phyloP scores from a whole-genome alignment of 768 basidiomycete genomes.

The Pleurotus tuber-regium region DNA sequence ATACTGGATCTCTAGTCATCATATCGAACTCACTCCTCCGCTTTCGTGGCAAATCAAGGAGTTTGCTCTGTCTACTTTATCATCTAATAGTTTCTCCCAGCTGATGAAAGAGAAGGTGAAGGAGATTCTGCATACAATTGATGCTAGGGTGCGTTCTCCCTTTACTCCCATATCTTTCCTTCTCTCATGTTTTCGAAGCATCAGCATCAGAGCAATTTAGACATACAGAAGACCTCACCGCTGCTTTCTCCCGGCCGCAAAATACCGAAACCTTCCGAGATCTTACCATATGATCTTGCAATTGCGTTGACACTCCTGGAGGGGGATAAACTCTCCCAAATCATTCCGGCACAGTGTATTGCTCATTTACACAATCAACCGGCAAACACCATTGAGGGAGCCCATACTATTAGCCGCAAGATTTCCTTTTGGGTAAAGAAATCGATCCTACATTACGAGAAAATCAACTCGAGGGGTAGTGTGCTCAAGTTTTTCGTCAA shows the following conservation, averaged over 20 bases:
- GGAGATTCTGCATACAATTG: constrained; percentile 28
- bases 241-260: constrained; percentile 22
- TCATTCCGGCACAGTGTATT: constrained; percentile 41
- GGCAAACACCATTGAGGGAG: constrained; percentile 31
- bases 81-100: constrained; percentile 15
- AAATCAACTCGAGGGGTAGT: constrained; percentile 32
- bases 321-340: constrained; percentile 35
- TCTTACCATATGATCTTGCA: constrained; percentile 39
- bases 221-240: neutral
- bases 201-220: neutral
- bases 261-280: constrained; percentile 27
- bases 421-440: constrained; percentile 39
- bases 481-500: constrained; percentile 44
- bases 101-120: constrained; percentile 30
- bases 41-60: constrained; percentile 33
- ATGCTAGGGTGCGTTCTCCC: constrained; percentile 23
- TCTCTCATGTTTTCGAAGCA: neutral
- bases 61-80: constrained; percentile 29
- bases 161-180: neutral
- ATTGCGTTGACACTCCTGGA: constrained; percentile 42
- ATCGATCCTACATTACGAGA: constrained; percentile 36
- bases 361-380: constrained; percentile 29
- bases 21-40: constrained; percentile 27
- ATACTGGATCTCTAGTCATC: constrained; percentile 32
- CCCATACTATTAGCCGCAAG: constrained; percentile 34